phyloP scores from a whole-genome alignment of 805 yeast genomes.

The Schwanniomyces pseudopolymorphus region DNA sequence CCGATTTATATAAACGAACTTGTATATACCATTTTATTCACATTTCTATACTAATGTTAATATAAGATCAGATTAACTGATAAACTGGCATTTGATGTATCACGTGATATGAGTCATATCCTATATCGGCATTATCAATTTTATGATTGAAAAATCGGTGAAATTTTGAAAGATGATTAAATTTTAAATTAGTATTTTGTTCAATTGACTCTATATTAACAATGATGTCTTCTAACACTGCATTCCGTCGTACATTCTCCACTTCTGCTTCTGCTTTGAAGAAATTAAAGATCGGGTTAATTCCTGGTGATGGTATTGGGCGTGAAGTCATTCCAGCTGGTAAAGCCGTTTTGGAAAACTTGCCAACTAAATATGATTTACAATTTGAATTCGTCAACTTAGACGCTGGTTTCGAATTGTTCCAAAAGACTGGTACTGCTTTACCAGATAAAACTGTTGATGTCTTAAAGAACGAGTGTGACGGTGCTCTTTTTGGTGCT shows the following conservation, averaged over 20 bases:
- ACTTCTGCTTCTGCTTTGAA: slow-evolving; percentile 30
- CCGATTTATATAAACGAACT: background rate
- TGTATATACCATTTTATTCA: slow-evolving; percentile 1
- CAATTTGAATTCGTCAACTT: slow-evolving; percentile 83
- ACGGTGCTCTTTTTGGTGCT: slow-evolving; percentile 97
- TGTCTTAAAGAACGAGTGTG: slow-evolving; percentile 74
- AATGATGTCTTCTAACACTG: slow-evolving; percentile 21
- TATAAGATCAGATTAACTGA: background rate
- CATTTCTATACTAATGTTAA: background rate
- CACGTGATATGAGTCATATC: slow-evolving; percentile 10
- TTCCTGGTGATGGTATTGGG: slow-evolving; percentile 99
- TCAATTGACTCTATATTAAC: background rate
- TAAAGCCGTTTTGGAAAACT: slow-evolving; percentile 75
- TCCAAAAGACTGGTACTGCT: slow-evolving; percentile 93
- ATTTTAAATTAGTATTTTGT: background rate
- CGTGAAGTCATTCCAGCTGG: slow-evolving; percentile 98
- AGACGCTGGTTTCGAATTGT: slow-evolving; percentile 92
- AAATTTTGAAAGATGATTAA: background rate
- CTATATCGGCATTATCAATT: background rate
- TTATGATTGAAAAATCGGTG: background rate
- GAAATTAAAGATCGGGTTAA: slow-evolving; percentile 56
- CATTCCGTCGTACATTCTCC: slow-evolving; percentile 31
- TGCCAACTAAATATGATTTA: slow-evolving; percentile 74
- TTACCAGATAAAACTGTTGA: slow-evolving; percentile 90
- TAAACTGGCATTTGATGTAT: background rate